Evolutionary conservation across 192 early-diverging fungal species (phyloP).

Genomic region (Coemansia sp.): DNA sequence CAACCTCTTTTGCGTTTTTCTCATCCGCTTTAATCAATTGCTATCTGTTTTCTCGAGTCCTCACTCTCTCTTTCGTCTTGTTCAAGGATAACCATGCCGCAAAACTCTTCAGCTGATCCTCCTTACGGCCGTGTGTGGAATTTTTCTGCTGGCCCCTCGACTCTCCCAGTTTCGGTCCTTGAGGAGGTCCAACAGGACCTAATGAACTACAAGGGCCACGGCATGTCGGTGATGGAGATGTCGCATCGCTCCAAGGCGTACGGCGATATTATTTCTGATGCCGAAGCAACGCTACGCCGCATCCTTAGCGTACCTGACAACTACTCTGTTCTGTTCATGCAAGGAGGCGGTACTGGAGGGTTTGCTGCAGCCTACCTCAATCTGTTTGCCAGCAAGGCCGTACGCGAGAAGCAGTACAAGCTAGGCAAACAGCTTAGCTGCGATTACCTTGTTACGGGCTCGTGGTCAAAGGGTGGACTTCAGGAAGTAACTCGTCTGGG

Average conservation of each 20-base stretch:
- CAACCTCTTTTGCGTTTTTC: slow-evolving; percentile 4
- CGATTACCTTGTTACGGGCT: slow-evolving; percentile 91
- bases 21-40: not conserved
- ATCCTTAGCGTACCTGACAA: slow-evolving; percentile 84
- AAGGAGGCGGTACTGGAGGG: slow-evolving; percentile 93
- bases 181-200: slow-evolving; percentile 82
- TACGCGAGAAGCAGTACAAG: slow-evolving; percentile 49
- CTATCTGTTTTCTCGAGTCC: not conserved
- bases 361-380: slow-evolving; percentile 93
- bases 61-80: not conserved
- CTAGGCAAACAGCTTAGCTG: slow-evolving; percentile 59
- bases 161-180: slow-evolving; percentile 83
- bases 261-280: slow-evolving; percentile 69
- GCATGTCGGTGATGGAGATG: slow-evolving; percentile 93
- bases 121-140: slow-evolving; percentile 63
- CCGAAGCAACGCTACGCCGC: slow-evolving; percentile 71
- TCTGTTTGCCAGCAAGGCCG: slow-evolving; percentile 66
- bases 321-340: slow-evolving; percentile 92
- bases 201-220: slow-evolving; percentile 78
- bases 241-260: slow-evolving; percentile 91
- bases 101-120: slow-evolving; percentile 14
- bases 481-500: slow-evolving; percentile 85
- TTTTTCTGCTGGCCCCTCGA: slow-evolving; percentile 91
- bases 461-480: slow-evolving; percentile 86
- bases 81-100: slow-evolving; percentile 14